A percentile compares a stretch with the other conserved stretches of the same genome.
These are phyloP conservation scores for Fusarium bactridioides DNA, from an alignment of 2,329 filamentous ascomycete species.

Conservation along the genomic window DNA sequence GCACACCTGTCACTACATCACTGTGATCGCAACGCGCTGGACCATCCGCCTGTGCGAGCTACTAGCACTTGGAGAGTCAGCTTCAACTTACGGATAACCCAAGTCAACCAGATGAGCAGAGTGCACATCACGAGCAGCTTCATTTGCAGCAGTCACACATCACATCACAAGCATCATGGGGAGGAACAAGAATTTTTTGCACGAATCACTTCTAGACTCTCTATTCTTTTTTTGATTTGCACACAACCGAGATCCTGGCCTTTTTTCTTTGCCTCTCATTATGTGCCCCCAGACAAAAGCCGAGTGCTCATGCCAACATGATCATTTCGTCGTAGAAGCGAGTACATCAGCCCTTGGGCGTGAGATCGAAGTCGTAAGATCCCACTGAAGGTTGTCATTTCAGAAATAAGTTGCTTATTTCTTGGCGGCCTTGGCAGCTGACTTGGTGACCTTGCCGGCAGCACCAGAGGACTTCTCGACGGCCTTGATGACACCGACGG, in stretches of 20 bases:
- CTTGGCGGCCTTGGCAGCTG: constrained; percentile 77
- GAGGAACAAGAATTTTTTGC: constrained; percentile 27
- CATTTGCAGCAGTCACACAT: not conserved
- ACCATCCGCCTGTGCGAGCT: not conserved
- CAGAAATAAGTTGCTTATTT: constrained; percentile 64
- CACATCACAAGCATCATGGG: not conserved
- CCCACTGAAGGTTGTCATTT: constrained; percentile 36
- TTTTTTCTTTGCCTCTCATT: constrained; percentile 52
- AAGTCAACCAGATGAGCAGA: too few species aligned
- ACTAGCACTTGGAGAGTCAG: accelerated
- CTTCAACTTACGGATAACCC: accelerated
- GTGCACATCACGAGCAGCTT: not conserved
- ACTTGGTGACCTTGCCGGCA: constrained; percentile 74
- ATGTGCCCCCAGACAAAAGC: constrained; percentile 52
- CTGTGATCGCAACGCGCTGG: too few species aligned
- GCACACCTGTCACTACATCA: not conserved
- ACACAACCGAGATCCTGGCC: constrained; percentile 54
- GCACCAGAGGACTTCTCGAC: constrained; percentile 70
- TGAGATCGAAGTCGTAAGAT: constrained; percentile 38
- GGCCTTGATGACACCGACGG: constrained; percentile 94
- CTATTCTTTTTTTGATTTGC: constrained; percentile 58
- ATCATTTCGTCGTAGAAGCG: constrained; percentile 58
- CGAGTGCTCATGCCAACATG: constrained; percentile 55
- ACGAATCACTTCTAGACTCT: constrained; percentile 57
- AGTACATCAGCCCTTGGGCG: constrained; percentile 47